Evolutionary conservation across 208 protist genomes (phyloP), one percentile per base, ranked within the genome.

Genomic region (Naegleria lovaniensis): DNA sequence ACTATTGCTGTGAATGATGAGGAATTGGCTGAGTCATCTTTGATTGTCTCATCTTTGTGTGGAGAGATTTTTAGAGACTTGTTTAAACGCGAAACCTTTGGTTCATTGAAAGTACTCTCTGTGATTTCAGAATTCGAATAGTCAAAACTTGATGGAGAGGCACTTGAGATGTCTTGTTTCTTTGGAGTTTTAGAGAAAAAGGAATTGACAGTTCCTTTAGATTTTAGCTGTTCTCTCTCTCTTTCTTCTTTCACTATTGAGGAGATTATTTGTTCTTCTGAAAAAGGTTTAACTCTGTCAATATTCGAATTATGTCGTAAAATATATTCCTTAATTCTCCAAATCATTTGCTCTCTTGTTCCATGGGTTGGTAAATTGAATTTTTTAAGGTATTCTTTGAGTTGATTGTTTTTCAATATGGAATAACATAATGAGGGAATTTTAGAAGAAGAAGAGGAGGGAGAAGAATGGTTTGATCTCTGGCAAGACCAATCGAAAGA

Each of bases 311-410:
- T 79, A 79, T 79, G n/a, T 79, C 16, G 29, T 79, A 79, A 9
- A 79, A 79, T 79, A 9, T 36, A 79, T 79, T 79, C 67, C 9
- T 79, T 79, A 36, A 79, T 79, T 79, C 67, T 79, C 67, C 67
- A 79, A 79, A 79, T 79, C 29, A 79, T 36, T 36, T 36, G 67
- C 36, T 79, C 67, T 79, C 67, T 29, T 25, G 67, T 36, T 11
- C 67, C 67, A 36, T 79, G 7, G 16, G 25, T 25, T 36, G 67
- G 67, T 79, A 79, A 79, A 9, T 25, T 13, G n/a, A 36, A 79
- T 36, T 79, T 79, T n/a, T 36, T 79, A 11, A 79, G n/a, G 36
- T 79, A 79, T 36, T 79, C 67, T 79, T 79, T 79, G 1, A 79
- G 29, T 36, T 79, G 67, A 79, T 79, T 29, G 29, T 79, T 79